Base-by-base conservation (phyloP, 2,329 filamentous ascomycete genomes). In the Grosmannia clavigera region DNA sequence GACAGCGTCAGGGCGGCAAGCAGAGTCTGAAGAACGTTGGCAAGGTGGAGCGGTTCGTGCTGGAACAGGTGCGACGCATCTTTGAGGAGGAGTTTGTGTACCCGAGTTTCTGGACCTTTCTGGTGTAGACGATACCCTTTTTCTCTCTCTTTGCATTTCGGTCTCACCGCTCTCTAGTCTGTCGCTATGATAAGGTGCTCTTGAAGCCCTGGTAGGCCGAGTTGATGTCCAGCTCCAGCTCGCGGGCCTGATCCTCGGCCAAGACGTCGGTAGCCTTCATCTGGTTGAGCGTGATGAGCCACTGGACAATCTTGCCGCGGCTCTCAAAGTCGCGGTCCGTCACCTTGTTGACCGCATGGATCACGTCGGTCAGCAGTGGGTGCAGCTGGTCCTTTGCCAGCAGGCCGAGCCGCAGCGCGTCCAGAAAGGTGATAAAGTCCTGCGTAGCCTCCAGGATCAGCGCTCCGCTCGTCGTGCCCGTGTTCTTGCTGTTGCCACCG, bases 11-110 rank as follows among this genome's bases (percentile, higher is more conserved):
- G 68, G 86, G 88, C 62, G 90, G 90, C 31, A 96, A 94, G 75
- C 92, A 96, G 75, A 94, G 92, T 55, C 76, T 99, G 62, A 97
- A 96, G 79, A 99, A 99, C 71, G 92, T 99, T 57, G 92, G 94
- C 61, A 99, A 99, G 78, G 94, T 99, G 61, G 94, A 99, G 76
- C 88, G 90, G 68, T 99, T 99, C 71, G 90, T 99, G 60, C 79
- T 99, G 62, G 92, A 97, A 71, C 92, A 97, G 74, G 94, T 99
- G 63, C 85, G 92, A 70, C 83, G 91, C 69, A 97, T 99, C 67
- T 97, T 99, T 69, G 94, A 99, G 74, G 94, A 97, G 70, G 94
- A 99, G 72, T 94, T 97, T 75, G 92, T 97, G 63, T 97, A 95
- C 75, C 94, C 94, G 53, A 96, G 92, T 73, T 97, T 95, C 73